phyloP scores from a whole-genome alignment of 305 asterid species.

The Solanum aculeatissimum region DNA sequence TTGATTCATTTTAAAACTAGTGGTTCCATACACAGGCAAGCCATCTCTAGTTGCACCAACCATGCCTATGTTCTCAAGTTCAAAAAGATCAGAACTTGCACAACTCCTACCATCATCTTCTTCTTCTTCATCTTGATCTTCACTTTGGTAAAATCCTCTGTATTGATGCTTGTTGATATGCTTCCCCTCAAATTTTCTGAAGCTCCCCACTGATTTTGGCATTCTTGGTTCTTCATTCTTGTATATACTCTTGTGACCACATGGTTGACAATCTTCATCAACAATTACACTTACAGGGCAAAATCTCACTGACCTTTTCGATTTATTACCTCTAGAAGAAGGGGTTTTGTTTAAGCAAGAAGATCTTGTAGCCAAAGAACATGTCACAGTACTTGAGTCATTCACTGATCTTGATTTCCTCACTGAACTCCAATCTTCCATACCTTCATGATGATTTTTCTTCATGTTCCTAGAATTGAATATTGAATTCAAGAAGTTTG shows the following conservation, averaged over 20 bases:
- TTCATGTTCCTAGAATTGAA: constrained; percentile 59
- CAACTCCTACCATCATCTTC: constrained; percentile 40
- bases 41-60: constrained; percentile 44
- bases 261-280: constrained; percentile 38
- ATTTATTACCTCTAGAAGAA: constrained; percentile 36
- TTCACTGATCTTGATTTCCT: constrained; percentile 67
- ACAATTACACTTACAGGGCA: constrained; percentile 51
- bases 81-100: constrained; percentile 83
- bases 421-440: constrained; percentile 44
- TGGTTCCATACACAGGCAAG: constrained; percentile 82
- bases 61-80: constrained; percentile 57
- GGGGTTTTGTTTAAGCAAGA: constrained; percentile 51
- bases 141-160: constrained; percentile 20
- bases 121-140: constrained; percentile 14
- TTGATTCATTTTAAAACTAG: constrained; percentile 42
- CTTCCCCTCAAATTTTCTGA: constrained; percentile 22
- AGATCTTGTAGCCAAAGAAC: constrained; percentile 31
- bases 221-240: constrained; percentile 11
- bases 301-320: constrained; percentile 66
- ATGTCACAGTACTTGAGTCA: constrained; percentile 24
- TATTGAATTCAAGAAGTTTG: constrained; percentile 58
- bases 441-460: constrained; percentile 22
- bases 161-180: constrained; percentile 16
- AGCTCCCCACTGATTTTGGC: constrained; percentile 26
- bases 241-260: constrained; percentile 25